Evolutionary conservation across 306 rosid species (phyloP).

Genomic region (Lotus japonicus): DNA sequence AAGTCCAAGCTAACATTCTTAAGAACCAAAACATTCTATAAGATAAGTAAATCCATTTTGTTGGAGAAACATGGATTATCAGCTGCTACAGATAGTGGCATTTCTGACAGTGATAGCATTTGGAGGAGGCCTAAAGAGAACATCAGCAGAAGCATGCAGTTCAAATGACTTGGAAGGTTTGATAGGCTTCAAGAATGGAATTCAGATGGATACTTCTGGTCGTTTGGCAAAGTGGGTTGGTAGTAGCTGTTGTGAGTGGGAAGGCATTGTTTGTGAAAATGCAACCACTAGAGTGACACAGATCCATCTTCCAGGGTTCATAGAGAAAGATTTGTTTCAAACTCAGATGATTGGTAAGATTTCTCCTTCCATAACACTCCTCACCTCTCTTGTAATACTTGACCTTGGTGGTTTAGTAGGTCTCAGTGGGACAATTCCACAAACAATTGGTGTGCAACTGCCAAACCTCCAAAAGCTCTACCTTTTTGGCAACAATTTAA

Average conservation of each 20-base stretch:
- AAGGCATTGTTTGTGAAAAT: slow-evolving; percentile 54
- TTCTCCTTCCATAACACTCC: slow-evolving; percentile 48
- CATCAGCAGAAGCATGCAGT: slow-evolving; percentile 34
- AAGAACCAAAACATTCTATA: neutral
- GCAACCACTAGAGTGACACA: slow-evolving; percentile 49
- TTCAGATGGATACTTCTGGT: slow-evolving; percentile 52
- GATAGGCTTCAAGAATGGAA: slow-evolving; percentile 48
- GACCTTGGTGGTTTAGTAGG: slow-evolving; percentile 54
- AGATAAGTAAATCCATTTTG: slow-evolving; percentile 8
- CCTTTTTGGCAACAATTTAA: slow-evolving; percentile 54
- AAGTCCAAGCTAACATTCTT: slow-evolving; percentile 13
- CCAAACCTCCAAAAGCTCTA: slow-evolving; percentile 44
- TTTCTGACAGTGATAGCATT: slow-evolving; percentile 23
- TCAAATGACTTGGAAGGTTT: slow-evolving; percentile 50
- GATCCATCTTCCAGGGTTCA: slow-evolving; percentile 50
- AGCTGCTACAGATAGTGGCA: slow-evolving; percentile 19
- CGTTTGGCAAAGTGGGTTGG: slow-evolving; percentile 50
- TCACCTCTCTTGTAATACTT: slow-evolving; percentile 48
- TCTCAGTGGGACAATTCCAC: slow-evolving; percentile 54
- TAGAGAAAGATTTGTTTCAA: slow-evolving; percentile 30
- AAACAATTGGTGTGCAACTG: slow-evolving; percentile 36
- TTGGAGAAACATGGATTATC: slow-evolving; percentile 22
- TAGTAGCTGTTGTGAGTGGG: slow-evolving; percentile 51
- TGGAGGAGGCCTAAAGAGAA: slow-evolving; percentile 14
- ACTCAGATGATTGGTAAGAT: slow-evolving; percentile 50